These are phyloP conservation scores for Erodium texanum DNA, from an alignment of 441 rosid genomes.

Conservation along the genomic window DNA sequence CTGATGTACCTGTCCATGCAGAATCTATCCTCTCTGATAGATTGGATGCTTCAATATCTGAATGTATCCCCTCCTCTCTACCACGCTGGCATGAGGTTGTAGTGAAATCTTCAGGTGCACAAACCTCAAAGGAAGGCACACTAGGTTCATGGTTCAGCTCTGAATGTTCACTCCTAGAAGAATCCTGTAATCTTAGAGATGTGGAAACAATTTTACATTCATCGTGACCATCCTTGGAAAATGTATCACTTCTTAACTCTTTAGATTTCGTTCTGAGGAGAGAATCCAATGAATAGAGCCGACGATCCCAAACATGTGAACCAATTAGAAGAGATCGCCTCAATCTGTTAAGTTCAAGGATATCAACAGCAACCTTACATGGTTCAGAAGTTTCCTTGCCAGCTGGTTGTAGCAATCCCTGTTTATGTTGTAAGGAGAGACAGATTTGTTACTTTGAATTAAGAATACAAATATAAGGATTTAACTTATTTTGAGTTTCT, in stretches of 20 bases:
- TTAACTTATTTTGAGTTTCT: slow-evolving; percentile 5
- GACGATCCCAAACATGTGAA: slow-evolving; percentile 86
- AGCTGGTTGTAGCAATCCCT: slow-evolving; percentile 61
- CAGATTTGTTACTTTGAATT: background rate
- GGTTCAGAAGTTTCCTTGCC: slow-evolving; percentile 40
- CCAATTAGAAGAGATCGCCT: slow-evolving; percentile 75
- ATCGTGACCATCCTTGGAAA: slow-evolving; percentile 23
- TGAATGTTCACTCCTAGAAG: too few species aligned
- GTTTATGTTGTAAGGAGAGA: slow-evolving; percentile 8
- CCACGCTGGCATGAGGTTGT: slow-evolving; percentile 21
- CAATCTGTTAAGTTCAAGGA: slow-evolving; percentile 72
- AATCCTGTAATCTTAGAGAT: slow-evolving; percentile 25
- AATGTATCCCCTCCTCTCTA: slow-evolving; percentile 30
- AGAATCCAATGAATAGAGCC: slow-evolving; percentile 52
- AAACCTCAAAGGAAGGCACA: slow-evolving; percentile 16
- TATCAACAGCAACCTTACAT: slow-evolving; percentile 55
- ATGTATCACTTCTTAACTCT: slow-evolving; percentile 24
- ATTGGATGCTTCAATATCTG: slow-evolving; percentile 45
- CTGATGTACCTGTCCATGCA: slow-evolving; percentile 72
- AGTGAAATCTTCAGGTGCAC: slow-evolving; percentile 24
- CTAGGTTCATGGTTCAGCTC: background rate
- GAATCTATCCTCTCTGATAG: slow-evolving; percentile 87
- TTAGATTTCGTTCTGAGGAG: slow-evolving; percentile 34
- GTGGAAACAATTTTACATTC: slow-evolving; percentile 20
- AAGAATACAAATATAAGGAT: background rate